Evolutionary conservation across 2,329 filamentous ascomycete genomes (phyloP).

Genomic region (Eutypella sp.): DNA sequence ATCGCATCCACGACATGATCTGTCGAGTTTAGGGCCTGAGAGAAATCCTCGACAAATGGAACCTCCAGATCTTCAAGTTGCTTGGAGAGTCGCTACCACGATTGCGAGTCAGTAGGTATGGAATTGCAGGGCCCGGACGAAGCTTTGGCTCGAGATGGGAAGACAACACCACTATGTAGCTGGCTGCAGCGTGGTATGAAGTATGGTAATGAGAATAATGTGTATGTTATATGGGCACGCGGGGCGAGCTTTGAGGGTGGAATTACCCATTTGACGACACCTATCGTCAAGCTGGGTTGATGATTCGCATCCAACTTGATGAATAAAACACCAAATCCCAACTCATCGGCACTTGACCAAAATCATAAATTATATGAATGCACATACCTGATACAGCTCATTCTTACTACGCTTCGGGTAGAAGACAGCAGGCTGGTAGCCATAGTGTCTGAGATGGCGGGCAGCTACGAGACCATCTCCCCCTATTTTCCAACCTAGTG

Average conservation of each 20-base stretch:
- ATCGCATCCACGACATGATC: conserved; percentile 90
- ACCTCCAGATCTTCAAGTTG: conserved; percentile 81
- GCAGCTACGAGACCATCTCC: conserved; percentile 94
- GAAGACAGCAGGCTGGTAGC: conserved; percentile 83
- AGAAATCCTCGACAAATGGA: conserved; percentile 80
- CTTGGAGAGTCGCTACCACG: conserved; percentile 65
- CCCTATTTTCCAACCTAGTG: conserved; percentile 43
- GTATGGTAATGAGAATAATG: background rate
- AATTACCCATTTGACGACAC: too few species aligned
- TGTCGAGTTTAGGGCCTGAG: conserved; percentile 56
- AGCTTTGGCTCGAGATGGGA: background rate
- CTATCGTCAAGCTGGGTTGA: too few species aligned
- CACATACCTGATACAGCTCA: conserved; percentile 75
- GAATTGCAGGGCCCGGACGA: background rate
- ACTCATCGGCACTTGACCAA: background rate
- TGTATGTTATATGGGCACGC: background rate
- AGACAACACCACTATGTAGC: too few species aligned
- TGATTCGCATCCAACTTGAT: too few species aligned
- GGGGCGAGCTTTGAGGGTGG: too few species aligned
- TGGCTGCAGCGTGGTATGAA: background rate
- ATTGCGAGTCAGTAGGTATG: background rate
- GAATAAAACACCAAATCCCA: too few species aligned
- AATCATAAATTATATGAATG: background rate
- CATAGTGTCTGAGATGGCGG: conserved; percentile 85
- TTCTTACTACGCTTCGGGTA: conserved; percentile 91